Conservation (phyloP, 1,284 basidiomycete genomes). For the Puccinia coronata region DNA sequence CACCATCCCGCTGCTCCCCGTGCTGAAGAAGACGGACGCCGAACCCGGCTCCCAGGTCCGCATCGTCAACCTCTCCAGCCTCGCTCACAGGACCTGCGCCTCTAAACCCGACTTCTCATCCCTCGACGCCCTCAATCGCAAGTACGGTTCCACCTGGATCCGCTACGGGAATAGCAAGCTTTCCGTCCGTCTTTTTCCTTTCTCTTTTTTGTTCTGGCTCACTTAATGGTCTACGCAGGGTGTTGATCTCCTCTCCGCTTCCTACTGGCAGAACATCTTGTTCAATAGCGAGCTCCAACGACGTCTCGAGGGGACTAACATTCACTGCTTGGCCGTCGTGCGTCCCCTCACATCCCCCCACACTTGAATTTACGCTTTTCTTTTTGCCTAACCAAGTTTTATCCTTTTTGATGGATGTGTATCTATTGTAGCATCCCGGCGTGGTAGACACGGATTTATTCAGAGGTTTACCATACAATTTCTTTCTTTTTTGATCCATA, state of each 20-base stretch:
- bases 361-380: neutral
- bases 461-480: neutral
- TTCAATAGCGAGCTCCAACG: constrained; percentile 42
- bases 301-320: constrained; percentile 34
- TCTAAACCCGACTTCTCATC: constrained; percentile 20
- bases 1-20: constrained; percentile 11
- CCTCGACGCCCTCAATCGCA: constrained; percentile 28
- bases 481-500: neutral
- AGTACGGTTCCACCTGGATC: constrained; percentile 13
- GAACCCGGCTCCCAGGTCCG: neutral
- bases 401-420: neutral
- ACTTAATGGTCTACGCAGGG: neutral
- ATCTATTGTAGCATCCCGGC: constrained; percentile 37
- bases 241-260: neutral
- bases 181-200: constrained; percentile 17
- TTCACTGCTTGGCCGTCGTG: constrained; percentile 40
- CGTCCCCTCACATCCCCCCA: neutral
- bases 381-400: too few relatives aligned
- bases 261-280: constrained; percentile 24
- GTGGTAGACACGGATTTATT: constrained; percentile 37
- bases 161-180: constrained; percentile 40
- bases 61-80: constrained; percentile 37
- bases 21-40: constrained; percentile 16
- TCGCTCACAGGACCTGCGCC: neutral
- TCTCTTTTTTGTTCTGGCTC: neutral